phyloP scores from a whole-genome alignment of 345 rosid species.

The Conringia planisiliqua region DNA sequence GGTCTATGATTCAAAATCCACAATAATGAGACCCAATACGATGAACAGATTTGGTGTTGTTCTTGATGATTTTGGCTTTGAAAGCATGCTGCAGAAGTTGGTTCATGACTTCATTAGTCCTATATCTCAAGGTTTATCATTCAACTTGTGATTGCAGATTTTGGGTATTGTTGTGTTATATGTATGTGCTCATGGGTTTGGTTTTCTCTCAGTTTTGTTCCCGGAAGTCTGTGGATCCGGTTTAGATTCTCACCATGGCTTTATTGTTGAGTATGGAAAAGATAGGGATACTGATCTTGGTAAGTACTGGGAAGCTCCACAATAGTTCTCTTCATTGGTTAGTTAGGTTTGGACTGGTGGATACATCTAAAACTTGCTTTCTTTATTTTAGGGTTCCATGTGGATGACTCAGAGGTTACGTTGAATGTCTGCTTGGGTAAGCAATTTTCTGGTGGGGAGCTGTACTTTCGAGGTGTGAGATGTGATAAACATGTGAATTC shows the following conservation, averaged over 20 bases:
- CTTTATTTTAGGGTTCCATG: conserved; percentile 70
- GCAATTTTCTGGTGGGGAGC: conserved; percentile 85
- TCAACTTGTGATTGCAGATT: neutral
- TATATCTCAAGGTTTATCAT: conserved; percentile 54
- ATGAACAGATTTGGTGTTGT: conserved; percentile 93
- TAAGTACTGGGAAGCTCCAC: conserved; percentile 37
- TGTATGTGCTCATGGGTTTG: conserved; percentile 14
- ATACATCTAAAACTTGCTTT: conserved; percentile 13
- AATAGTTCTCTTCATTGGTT: neutral
- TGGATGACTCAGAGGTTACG: conserved; percentile 94
- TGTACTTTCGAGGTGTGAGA: conserved; percentile 82
- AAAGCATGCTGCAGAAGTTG: conserved; percentile 78
- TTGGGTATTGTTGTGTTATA: neutral
- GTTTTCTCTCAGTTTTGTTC: conserved; percentile 57
- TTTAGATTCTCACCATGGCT: conserved; percentile 97
- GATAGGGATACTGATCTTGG: conserved; percentile 90
- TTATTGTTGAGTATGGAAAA: conserved; percentile 88
- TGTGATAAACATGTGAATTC: conserved; percentile 87
- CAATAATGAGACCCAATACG: conserved; percentile 93
- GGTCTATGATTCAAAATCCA: conserved; percentile 63
- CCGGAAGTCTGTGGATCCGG: conserved; percentile 82
- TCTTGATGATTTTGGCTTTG: conserved; percentile 94
- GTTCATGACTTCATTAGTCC: conserved; percentile 80
- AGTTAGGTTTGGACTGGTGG: conserved; percentile 1
- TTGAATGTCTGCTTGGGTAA: conserved; percentile 93